Base-by-base conservation (phyloP, 306 rosid species). In the Lathyrus oleraceus region DNA sequence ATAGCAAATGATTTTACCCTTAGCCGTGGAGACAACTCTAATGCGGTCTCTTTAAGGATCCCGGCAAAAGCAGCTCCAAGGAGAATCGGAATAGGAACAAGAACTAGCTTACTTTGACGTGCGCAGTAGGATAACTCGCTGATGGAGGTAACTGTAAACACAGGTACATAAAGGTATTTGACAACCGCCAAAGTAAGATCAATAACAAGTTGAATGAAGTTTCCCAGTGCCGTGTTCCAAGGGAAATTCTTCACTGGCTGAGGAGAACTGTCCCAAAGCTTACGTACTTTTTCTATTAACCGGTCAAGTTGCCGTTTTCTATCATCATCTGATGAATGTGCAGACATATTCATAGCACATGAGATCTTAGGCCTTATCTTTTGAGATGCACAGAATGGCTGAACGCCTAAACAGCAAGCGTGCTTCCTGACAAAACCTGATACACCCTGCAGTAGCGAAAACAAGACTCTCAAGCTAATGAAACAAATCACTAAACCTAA, bases 41-140 rank as follows among this genome's bases (percentile, higher is more conserved):
- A 57, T 19, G 92, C 91, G 17, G 88, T 82, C 66, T 77, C 86
- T 32, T 77, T 85, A 67, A 91, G 79, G 71, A 81, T 76, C 62
- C 85, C 95, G 40, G 97, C 96, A 81, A 89, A 56, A 57, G 87
- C 74, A 61, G 87, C 52, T 78, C 99, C 99, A 45, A 89, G 19
- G 65, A 94, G 74, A 73, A 91, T 36, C 0, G 89, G 91, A 61
- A 89, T 16, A 73, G 93, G 89, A 75, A 91, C 85, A 10, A 88
- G 73, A 79, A 64, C 49, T 30, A 94, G 86, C 87, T 88, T 94
- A 85, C 72, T 80, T 79, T 86, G 78, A 70, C 81, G 91, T 0
- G 96, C 97, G 58, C 96, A 94, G 74, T 94, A 94, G 28, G 97
- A 91, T 87, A 91, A 76, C 85, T 91, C 97, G 64, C 96, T 91